phyloP scores from a whole-genome alignment of 1,284 basidiomycete genomes.

The Clitocybe nebularis region DNA sequence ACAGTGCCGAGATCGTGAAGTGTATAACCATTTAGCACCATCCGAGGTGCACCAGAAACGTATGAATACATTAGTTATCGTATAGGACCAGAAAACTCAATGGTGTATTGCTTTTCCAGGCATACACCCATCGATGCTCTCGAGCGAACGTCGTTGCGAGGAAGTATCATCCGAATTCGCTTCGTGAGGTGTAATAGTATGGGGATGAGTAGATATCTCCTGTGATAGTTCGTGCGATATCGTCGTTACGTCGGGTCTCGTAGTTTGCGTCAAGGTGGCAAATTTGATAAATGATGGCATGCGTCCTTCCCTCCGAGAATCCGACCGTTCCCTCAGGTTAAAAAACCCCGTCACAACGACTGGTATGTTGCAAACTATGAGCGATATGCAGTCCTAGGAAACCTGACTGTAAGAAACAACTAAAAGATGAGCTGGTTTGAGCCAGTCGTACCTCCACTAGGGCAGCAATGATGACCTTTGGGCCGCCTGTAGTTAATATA shows the following conservation, averaged over 20 bases:
- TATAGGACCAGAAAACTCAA: too few relatives aligned
- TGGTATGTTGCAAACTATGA: slow-evolving; percentile 36
- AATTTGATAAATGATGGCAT: background rate
- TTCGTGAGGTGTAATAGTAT: too few relatives aligned
- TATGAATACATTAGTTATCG: too few relatives aligned
- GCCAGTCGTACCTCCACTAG: slow-evolving; percentile 33
- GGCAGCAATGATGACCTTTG: slow-evolving; percentile 31
- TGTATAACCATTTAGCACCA: too few relatives aligned
- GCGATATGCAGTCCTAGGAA: slow-evolving; percentile 29
- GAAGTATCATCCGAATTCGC: background rate
- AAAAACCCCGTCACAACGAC: slow-evolving; percentile 30
- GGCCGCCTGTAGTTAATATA: slow-evolving; percentile 20
- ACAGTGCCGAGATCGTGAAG: too few relatives aligned
- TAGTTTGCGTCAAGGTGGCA: background rate
- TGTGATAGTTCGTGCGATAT: slow-evolving; percentile 1
- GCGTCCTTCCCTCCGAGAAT: background rate
- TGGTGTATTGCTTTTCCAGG: too few relatives aligned
- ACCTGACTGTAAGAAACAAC: background rate
- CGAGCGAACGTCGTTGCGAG: too few relatives aligned
- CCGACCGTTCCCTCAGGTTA: slow-evolving; percentile 10
- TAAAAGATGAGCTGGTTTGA: background rate
- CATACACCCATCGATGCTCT: too few relatives aligned
- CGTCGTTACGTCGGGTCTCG: background rate
- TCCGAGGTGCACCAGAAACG: too few relatives aligned
- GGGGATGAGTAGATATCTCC: background rate